Conservation (phyloP, 2,329 filamentous ascomycete species). For the Davidsoniella neocaledoniae region DNA sequence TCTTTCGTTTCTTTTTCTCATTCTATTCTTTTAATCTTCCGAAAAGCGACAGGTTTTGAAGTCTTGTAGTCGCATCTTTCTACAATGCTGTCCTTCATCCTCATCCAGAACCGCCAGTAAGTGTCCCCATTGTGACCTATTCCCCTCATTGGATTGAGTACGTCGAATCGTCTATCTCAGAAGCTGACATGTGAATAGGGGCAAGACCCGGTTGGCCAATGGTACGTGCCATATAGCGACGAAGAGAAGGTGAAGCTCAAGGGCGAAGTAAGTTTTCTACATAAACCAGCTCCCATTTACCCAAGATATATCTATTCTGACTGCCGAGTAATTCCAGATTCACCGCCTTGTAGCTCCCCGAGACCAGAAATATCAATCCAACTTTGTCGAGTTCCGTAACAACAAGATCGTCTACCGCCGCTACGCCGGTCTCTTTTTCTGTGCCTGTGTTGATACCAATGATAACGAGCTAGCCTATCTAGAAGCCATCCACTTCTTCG, state of each 20-base stretch:
- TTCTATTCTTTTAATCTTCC: no score
- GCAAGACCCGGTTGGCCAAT: slow-evolving; percentile 95
- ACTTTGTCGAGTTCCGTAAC: slow-evolving; percentile 92
- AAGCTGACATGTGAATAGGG: slow-evolving; percentile 35
- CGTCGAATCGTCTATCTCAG: background rate
- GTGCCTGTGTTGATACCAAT: slow-evolving; percentile 95
- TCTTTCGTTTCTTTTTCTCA: no score
- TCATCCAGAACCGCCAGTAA: slow-evolving; percentile 72
- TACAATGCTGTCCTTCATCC: slow-evolving; percentile 57
- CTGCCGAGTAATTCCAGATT: slow-evolving; percentile 36
- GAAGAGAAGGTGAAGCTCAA: slow-evolving; percentile 99
- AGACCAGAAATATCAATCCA: slow-evolving; percentile 98
- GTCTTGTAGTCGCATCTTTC: background rate
- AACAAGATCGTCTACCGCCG: slow-evolving; percentile 95
- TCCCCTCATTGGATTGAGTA: background rate
- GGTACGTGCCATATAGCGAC: slow-evolving; percentile 97
- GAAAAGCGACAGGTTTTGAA: no score
- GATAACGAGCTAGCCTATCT: slow-evolving; percentile 96
- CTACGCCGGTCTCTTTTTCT: slow-evolving; percentile 97
- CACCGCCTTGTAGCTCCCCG: slow-evolving; percentile 94
- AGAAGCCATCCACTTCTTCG: slow-evolving; percentile 98
- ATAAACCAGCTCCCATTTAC: background rate
- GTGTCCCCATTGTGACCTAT: background rate
- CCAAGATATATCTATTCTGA: background rate
- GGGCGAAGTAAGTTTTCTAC: slow-evolving; percentile 53